Evolutionary conservation across 176 grass and related monocot species (phyloP).

Genomic region (Hyparrhenia diplandra): DNA sequence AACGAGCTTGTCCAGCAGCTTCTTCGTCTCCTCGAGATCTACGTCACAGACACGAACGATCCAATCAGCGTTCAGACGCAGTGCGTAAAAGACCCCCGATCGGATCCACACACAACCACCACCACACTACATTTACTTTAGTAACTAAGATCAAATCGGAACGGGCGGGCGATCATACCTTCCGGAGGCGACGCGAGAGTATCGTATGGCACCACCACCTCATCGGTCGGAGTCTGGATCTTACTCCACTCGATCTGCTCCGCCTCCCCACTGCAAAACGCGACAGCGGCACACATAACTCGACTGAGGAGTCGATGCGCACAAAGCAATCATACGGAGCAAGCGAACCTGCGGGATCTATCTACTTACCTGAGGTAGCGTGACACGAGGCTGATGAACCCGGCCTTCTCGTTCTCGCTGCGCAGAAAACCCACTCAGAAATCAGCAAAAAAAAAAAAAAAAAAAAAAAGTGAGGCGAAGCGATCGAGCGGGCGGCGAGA

Average conservation of each 20-base stretch:
- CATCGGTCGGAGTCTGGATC: slow-evolving; percentile 96
- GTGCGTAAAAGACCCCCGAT: neutral
- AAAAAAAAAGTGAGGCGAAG: neutral
- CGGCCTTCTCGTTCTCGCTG: slow-evolving; percentile 93
- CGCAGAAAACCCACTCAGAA: slow-evolving; percentile 7
- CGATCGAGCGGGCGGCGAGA: slow-evolving; percentile 7
- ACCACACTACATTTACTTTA: neutral
- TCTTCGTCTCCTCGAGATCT: slow-evolving; percentile 82
- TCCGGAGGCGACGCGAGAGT: slow-evolving; percentile 52
- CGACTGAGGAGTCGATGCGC: neutral
- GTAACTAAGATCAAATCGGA: slow-evolving; percentile 27
- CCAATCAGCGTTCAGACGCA: slow-evolving; percentile 6
- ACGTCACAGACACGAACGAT: slow-evolving; percentile 25
- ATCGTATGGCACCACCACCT: slow-evolving; percentile 88
- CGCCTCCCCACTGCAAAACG: slow-evolving; percentile 59
- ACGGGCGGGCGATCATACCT: slow-evolving; percentile 45
- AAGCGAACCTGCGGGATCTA: slow-evolving; percentile 7
- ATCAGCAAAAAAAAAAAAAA: slow-evolving; percentile 2
- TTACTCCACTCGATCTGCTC: slow-evolving; percentile 98
- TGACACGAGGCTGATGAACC: slow-evolving; percentile 81
- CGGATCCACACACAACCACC: slow-evolving; percentile 14
- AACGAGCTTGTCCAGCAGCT: slow-evolving; percentile 88
- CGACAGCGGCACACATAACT: neutral
- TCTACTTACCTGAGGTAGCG: slow-evolving; percentile 86
- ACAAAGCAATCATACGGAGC: neutral